Base-by-base conservation (phyloP, 2,329 filamentous ascomycete species). In the Hypoxylon sp. region DNA sequence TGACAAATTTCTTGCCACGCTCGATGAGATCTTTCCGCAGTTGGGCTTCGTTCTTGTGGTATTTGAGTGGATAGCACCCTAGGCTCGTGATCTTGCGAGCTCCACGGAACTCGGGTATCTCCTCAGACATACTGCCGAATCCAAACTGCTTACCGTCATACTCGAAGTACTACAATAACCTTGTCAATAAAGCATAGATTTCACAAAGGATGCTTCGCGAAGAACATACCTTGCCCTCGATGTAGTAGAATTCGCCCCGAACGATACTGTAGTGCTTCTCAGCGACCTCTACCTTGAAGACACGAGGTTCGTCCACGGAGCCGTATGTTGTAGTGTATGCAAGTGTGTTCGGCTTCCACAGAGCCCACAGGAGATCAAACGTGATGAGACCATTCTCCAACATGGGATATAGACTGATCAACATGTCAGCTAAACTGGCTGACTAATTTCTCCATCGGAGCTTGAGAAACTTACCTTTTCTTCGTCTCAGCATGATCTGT, bases 141-240 rank as follows among this genome's bases (percentile, higher is more conserved):
- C 93, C 93, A 74, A 94, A 96, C 5, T 86, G 84, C 75, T 96
- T 96, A 61, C 93, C 94, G 71, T 97, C 93, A 65, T 93, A 97
- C 73, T 97, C 93, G 24, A 97, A 85, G 71, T 96, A 97, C 76
- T 84, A 79, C 6, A 11, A n/a, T 9, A 8, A 11, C 8, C 8
- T 6, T 22, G 52, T 70, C 30, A 71, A 14, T 22, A 18, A 48
- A 14, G 16, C 1, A 38, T 24, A 18, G 12, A 30, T 11, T 14
- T 30, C 0, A 22, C n/a, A 26, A 30, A 18, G 14, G 44, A 52
- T 1, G 63, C 24, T 26, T 55, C n/a, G 49, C 42, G 26, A 12
- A 38, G 3, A n/a, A 59, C 71, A 20, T 68, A 80, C 79, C 74
- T 84, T 85, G 20, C 90, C 93, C 70, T 95, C 91, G 12, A 97